A percentile compares a stretch with the other conserved stretches of the same genome.
phyloP scores from a whole-genome alignment of 306 rosid species.

The Quercus rubra region DNA sequence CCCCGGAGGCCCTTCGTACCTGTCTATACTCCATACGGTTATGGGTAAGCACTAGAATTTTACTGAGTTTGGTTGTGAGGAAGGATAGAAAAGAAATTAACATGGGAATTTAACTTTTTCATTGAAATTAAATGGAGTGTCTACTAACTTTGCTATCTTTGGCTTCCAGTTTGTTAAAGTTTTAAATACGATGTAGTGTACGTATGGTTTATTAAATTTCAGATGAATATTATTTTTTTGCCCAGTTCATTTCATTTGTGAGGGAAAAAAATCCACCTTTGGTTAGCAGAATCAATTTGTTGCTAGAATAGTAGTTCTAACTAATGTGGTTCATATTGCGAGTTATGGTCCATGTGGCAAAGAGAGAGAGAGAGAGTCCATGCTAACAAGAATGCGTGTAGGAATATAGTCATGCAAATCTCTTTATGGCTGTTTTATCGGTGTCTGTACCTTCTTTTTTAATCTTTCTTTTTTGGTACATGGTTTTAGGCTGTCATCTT shows the following conservation, averaged over 20 bases:
- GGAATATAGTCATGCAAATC: background rate
- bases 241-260: background rate
- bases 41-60: constrained; percentile 60
- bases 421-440: background rate
- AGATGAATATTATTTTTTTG: background rate
- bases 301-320: background rate
- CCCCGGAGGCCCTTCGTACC: constrained; percentile 86
- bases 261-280: background rate
- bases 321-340: background rate
- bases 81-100: background rate
- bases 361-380: background rate
- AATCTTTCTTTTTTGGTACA: background rate
- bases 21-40: constrained; percentile 75
- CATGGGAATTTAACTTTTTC: background rate
- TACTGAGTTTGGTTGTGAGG: background rate
- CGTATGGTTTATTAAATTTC: background rate
- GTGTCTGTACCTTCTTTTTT: background rate
- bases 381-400: background rate
- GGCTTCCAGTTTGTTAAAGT: background rate
- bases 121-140: background rate
- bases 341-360: background rate
- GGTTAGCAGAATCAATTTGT: background rate
- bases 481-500: background rate
- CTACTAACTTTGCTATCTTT: background rate
- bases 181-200: background rate